Percentiles rank a stretch among this genome's conserved stretches.
Conservation (phyloP, 768 basidiomycete species). For the Trametes elegans region DNA sequence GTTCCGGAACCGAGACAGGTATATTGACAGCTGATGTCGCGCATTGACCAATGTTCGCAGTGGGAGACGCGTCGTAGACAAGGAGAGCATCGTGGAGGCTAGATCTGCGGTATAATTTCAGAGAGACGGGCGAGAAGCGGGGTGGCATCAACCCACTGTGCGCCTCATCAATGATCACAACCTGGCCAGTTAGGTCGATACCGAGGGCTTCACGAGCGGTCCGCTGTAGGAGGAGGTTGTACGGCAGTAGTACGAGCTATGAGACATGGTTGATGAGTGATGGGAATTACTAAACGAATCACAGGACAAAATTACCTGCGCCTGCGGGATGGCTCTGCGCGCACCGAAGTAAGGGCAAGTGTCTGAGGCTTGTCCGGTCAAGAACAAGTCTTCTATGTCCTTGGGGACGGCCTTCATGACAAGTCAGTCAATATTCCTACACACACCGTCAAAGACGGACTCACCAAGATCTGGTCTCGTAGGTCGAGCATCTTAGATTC, state of each 20-base stretch:
- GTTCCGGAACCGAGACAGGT: conserved; percentile 75
- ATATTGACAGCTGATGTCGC: conserved; percentile 70
- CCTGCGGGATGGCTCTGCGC: conserved; percentile 82
- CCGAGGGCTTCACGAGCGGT: conserved; percentile 83
- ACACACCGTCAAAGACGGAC: background rate
- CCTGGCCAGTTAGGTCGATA: conserved; percentile 79
- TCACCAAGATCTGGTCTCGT: conserved; percentile 83
- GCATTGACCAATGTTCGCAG: conserved; percentile 56
- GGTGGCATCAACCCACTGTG: conserved; percentile 88
- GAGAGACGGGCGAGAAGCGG: background rate
- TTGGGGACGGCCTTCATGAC: conserved; percentile 71
- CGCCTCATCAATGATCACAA: conserved; percentile 94
- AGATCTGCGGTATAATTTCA: conserved; percentile 53
- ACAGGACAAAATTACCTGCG: conserved; percentile 57
- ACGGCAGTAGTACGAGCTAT: conserved; percentile 89
- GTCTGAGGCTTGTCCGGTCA: conserved; percentile 60
- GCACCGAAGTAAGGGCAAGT: conserved; percentile 95
- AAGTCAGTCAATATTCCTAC: background rate
- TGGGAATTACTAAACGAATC: conserved; percentile 1
- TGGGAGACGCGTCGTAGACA: conserved; percentile 72
- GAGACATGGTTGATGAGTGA: background rate
- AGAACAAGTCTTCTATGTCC: conserved; percentile 92
- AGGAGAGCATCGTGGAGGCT: conserved; percentile 83
- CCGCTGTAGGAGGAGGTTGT: conserved; percentile 85
- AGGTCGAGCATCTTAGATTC: conserved; percentile 74